Evolutionary conservation across 345 rosid genomes (phyloP).

Genomic region (Citrus trifoliata): DNA sequence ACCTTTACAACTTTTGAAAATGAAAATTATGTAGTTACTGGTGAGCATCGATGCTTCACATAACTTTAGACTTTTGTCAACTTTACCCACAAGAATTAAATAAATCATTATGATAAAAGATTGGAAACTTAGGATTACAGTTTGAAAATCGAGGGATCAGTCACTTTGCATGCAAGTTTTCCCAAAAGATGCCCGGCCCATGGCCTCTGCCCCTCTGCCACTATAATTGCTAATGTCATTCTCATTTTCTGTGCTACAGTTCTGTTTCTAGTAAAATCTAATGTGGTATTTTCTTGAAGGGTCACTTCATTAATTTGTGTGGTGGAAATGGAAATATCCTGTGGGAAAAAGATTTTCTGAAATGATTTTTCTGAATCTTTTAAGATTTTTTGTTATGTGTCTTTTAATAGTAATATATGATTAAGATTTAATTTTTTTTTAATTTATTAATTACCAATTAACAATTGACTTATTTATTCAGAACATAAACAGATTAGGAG

Average conservation of each 20-base stretch:
- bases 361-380: rapidly evolving
- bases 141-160: not conserved
- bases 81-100: not conserved
- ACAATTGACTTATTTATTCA: too few relatives aligned
- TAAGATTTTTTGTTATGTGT: rapidly evolving
- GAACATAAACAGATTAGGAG: rapidly evolving
- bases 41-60: not conserved
- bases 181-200: too few relatives aligned
- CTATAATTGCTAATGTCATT: not conserved
- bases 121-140: not conserved
- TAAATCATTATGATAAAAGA: not conserved
- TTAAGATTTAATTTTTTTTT: rapidly evolving
- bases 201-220: too few relatives aligned
- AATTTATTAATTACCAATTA: too few relatives aligned
- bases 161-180: not conserved
- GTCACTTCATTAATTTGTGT: not conserved
- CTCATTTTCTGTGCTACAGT: not conserved
- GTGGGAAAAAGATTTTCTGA: not conserved
- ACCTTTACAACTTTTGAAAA: not conserved
- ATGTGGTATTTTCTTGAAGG: not conserved
- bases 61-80: not conserved
- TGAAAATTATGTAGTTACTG: not conserved
- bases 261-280: not conserved
- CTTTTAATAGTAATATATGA: too few relatives aligned
- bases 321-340: too few relatives aligned